Base-by-base conservation (phyloP, 1,139 yeast species). In the Suhomyces chickasaworum region DNA sequence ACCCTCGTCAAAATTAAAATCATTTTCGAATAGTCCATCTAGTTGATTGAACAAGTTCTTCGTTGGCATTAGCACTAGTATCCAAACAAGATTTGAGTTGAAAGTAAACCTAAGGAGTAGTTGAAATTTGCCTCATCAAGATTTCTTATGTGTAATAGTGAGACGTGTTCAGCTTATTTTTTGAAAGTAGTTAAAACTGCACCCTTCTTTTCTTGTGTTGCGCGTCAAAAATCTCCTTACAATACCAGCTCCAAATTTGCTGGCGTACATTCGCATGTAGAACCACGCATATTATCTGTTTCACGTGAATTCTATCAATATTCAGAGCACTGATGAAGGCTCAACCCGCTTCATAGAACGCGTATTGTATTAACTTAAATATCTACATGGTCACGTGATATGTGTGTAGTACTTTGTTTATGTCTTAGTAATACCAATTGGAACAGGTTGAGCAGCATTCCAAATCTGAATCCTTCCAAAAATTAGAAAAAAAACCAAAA, bases 21-120 rank as follows among this genome's bases (percentile, higher is more conserved):
- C 23, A 15, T 29, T 33, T 9, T 37, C 31, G 17, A 48, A 37
- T 20, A 49, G 47, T 12, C 38, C 48, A 36, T 51, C 51, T 16
- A 51, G 44, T 27, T 45, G 46, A 30, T 47, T 44, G 30, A 49
- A 44, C 36, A 51, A 43, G 15, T 23, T 36, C 34, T 40, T 45
- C 10, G 48, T 45, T 35, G 51, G 35, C 50, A 47, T 47, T 18
- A 18, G 44, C 27, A 29, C 39, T 17, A 16, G 9, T 10, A 4
- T 10, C 22, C 16, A 23, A 22, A 13, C n/a, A 33, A 33, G 20
- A 27, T n/a, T 12, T 25, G 13, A 18, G 22, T 15, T 9, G 21
- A 17, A 13, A 35, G 8, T 13, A 5, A 13, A 13, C 9, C 10
- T 13, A 13, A 29, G 17, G 15, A 29, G 32, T 13, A 29, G 32